Evolutionary conservation across 495 filamentous ascomycete species (phyloP), one percentile per base, ranked within the genome.

Genomic region (Hypoxylon cercidicola): DNA sequence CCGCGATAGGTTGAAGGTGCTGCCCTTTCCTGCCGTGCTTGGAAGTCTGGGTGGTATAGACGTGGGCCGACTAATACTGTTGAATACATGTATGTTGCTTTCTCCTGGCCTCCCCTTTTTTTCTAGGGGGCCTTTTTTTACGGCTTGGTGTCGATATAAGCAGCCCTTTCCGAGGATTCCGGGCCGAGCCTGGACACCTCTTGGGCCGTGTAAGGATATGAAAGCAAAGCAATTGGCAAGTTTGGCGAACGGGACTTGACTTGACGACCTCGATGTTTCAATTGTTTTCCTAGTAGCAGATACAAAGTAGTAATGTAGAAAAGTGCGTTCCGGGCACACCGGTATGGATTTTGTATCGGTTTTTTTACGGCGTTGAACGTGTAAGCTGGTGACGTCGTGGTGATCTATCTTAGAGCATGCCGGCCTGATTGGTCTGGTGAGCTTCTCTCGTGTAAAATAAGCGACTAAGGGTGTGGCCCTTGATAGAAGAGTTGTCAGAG

Each of bases 221-320:
- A 54, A 43, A 40, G 37, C 37, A 40, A 40, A 16, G 37, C 37
- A 65, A 61, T 54, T 61, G 62, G 52, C 61, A 57, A 62, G 48
- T 60, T 57, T 61, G 52, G 56, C 55, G 61, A 66, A 61, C 18
- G 1, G 62, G 37, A 40, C 37, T 40, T 40, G 37, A 45, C 46
- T 63, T 62, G 11, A 67, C 50, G 30, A 9, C 34, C 49, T 40
- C 49, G 51, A 66, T 62, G 60, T 57, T 66, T 58, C 30, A 32
- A 32, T 65, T 43, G 40, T 43, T 43, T 18, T 43, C 61, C 19
- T 61, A 58, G 44, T 54, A 62, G 57, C 57, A 60, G 53, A 69
- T 64, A 71, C 62, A 67, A 41, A 39, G 54, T 47, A 71, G 65
- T 73, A 73, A 69, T 71, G 68, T 68, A 71, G 60, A 72, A 49